Evolutionary conservation across 1,284 basidiomycete genomes (phyloP).

Genomic region (Cutaneotrichosporon sp.): DNA sequence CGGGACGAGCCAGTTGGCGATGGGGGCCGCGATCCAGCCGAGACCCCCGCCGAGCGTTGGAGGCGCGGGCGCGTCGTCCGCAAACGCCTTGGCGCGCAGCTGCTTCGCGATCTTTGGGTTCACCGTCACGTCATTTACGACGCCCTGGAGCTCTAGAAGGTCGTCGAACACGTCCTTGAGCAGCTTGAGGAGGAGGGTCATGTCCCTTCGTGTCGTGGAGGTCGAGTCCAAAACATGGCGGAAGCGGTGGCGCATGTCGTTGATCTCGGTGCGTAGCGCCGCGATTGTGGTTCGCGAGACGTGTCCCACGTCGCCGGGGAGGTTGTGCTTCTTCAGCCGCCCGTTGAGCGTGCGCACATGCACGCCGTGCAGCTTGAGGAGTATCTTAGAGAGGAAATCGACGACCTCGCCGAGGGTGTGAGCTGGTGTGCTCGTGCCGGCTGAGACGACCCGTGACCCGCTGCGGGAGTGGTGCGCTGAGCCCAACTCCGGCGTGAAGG

Average conservation of each 20-base stretch:
- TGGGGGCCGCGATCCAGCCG: conserved; percentile 69
- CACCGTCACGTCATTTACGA: conserved; percentile 86
- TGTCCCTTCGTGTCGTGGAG: conserved; percentile 75
- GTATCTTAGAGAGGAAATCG: conserved; percentile 64
- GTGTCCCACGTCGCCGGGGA: conserved; percentile 80
- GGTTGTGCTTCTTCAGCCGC: conserved; percentile 85
- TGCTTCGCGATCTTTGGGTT: conserved; percentile 74
- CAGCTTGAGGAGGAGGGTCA: conserved; percentile 78
- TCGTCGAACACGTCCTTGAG: conserved; percentile 83
- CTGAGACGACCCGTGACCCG: not conserved
- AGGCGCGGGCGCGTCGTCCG: conserved; percentile 58
- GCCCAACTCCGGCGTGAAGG: not conserved
- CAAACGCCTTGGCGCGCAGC: conserved; percentile 64
- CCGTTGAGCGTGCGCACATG: conserved; percentile 86
- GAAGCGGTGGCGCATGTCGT: conserved; percentile 72
- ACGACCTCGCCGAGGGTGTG: conserved; percentile 15
- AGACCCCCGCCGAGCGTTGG: conserved; percentile 40
- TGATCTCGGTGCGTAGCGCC: conserved; percentile 71
- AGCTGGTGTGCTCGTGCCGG: not conserved
- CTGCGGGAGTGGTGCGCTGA: not conserved
- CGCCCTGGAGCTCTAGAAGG: conserved; percentile 75
- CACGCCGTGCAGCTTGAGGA: conserved; percentile 71
- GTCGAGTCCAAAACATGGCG: conserved; percentile 63
- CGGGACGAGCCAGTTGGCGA: conserved; percentile 52
- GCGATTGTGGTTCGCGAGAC: conserved; percentile 81